Conservation (phyloP, 352 stramenopile genomes). For the Phytophthora meadii region DNA sequence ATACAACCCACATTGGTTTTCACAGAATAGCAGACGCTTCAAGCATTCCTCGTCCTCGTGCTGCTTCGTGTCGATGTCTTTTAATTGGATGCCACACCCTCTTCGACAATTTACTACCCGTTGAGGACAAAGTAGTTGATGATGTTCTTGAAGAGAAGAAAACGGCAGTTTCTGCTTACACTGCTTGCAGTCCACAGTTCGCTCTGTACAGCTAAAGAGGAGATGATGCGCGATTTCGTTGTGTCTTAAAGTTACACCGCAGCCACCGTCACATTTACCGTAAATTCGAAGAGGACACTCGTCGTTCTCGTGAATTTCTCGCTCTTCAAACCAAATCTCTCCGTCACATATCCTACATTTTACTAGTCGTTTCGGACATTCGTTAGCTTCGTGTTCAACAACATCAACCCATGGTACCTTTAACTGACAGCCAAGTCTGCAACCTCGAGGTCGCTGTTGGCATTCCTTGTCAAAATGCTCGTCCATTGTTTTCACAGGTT, state of each 20-base stretch:
- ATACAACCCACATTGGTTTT: conserved; percentile 60
- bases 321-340: conserved; percentile 54
- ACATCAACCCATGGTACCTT: conserved; percentile 37
- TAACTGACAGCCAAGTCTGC: conserved; percentile 52
- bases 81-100: conserved; percentile 55
- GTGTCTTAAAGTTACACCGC: conserved; percentile 46
- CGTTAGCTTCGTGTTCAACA: conserved; percentile 42
- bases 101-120: conserved; percentile 61
- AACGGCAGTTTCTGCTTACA: conserved; percentile 52
- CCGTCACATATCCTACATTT: conserved; percentile 53
- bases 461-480: conserved; percentile 53
- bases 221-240: conserved; percentile 72
- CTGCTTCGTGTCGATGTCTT: conserved; percentile 42
- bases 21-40: conserved; percentile 55
- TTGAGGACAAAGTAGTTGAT: conserved; percentile 51
- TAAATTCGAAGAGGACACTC: conserved; percentile 66
- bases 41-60: conserved; percentile 63
- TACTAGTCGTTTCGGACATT: conserved; percentile 76
- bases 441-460: conserved; percentile 45
- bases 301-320: conserved; percentile 39
- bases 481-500: conserved; percentile 38
- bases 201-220: conserved; percentile 57
- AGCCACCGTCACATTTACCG: conserved; percentile 56
- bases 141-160: conserved; percentile 50
- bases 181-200: conserved; percentile 53